phyloP scores from a whole-genome alignment of 2,329 filamentous ascomycete species.

The Alternaria gaisen region DNA sequence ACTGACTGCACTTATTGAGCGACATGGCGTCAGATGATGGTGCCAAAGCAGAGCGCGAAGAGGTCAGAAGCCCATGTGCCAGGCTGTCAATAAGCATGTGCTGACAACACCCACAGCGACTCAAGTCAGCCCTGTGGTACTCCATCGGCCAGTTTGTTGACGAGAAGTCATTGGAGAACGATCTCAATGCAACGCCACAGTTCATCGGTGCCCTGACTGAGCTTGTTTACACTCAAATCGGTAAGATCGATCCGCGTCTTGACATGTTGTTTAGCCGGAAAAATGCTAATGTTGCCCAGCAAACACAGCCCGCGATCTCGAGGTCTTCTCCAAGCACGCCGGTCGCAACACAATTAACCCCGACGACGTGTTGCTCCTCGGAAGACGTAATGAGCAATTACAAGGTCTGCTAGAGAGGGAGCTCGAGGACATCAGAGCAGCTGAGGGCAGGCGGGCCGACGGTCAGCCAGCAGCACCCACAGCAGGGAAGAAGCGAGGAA shows the following conservation, averaged over 20 bases:
- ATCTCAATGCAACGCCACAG: conserved; percentile 88
- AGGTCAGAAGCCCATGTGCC: conserved; percentile 25
- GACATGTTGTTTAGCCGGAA: background rate
- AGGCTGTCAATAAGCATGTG: background rate
- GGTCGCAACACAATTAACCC: conserved; percentile 81
- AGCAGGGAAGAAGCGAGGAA: conserved; percentile 31
- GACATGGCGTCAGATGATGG: conserved; percentile 39
- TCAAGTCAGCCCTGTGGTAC: conserved; percentile 56
- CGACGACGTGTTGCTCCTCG: conserved; percentile 87
- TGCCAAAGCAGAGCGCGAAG: conserved; percentile 42
- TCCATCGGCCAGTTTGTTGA: conserved; percentile 73
- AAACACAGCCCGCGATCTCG: conserved; percentile 64
- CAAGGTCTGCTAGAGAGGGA: conserved; percentile 76
- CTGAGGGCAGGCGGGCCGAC: conserved; percentile 35
- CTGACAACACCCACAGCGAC: conserved; percentile 53
- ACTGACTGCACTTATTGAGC: conserved; percentile 4
- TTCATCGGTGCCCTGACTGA: conserved; percentile 82
- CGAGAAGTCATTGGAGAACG: conserved; percentile 75
- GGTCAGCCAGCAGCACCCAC: conserved; percentile 12
- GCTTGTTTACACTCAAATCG: conserved; percentile 86
- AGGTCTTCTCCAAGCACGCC: conserved; percentile 73
- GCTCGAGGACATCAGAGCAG: conserved; percentile 61
- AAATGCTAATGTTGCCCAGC: conserved; percentile 24
- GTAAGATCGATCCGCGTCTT: conserved; percentile 57
- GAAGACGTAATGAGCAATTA: conserved; percentile 85